Evolutionary conservation across 1,284 basidiomycete species (phyloP).

Genomic region (Ustilago trichophora): DNA sequence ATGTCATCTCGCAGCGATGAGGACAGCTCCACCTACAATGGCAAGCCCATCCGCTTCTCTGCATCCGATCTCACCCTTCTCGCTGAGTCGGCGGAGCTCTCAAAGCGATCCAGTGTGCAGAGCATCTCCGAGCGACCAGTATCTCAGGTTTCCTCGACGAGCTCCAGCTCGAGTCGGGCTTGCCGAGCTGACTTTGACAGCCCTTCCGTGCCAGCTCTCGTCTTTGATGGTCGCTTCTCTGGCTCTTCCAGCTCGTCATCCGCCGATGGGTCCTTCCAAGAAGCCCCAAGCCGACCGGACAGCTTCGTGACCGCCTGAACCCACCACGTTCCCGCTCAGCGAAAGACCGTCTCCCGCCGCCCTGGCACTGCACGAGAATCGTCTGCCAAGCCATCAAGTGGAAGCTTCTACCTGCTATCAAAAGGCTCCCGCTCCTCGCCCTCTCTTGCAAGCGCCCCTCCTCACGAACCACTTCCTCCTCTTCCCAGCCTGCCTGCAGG

Average conservation of each 20-base stretch:
- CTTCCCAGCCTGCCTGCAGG: constrained; percentile 18
- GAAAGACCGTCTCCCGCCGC: not conserved
- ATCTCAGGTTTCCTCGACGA: constrained; percentile 9
- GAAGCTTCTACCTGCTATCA: constrained; percentile 7
- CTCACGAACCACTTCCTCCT: constrained; percentile 22
- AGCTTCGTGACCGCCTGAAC: too few species aligned
- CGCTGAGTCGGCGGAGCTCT: constrained; percentile 6
- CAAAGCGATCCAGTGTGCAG: constrained; percentile 10
- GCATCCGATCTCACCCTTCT: constrained; percentile 22
- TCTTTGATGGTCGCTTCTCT: too few species aligned
- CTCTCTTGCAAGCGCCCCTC: constrained; percentile 17
- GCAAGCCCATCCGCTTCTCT: constrained; percentile 25
- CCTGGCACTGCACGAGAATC: constrained; percentile 11
- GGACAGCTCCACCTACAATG: constrained; percentile 1
- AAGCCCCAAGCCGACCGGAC: too few species aligned
- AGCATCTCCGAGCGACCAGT: too few species aligned
- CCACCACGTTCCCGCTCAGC: not conserved
- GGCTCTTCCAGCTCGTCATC: too few species aligned
- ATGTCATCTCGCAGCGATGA: constrained; percentile 19
- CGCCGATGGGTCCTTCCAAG: too few species aligned
- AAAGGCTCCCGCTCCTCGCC: constrained; percentile 18
- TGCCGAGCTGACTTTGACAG: constrained; percentile 4
- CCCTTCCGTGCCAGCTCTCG: too few species aligned
- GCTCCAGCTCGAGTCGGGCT: constrained; percentile 16
- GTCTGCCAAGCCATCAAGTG: not conserved